Conservation (phyloP, 176 grass and related monocot species). For the Poa annua region DNA sequence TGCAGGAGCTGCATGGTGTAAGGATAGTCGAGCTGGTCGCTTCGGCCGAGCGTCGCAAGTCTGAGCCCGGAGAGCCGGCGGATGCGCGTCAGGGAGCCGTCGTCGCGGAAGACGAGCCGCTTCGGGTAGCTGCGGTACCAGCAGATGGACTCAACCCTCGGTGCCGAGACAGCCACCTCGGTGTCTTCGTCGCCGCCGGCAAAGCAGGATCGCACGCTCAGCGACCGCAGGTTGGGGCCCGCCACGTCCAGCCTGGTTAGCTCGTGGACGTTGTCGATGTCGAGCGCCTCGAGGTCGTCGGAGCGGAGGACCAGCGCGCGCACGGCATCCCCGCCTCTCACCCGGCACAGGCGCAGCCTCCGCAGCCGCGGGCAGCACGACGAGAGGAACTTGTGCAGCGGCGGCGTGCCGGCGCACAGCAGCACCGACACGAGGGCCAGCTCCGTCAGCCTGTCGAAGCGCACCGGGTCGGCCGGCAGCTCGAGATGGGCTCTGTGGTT, state of each 20-base stretch:
- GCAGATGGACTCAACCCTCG: background rate
- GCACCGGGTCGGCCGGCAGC: background rate
- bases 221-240: background rate
- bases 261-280: constrained; percentile 6
- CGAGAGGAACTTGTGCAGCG: constrained; percentile 29
- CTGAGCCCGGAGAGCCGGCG: constrained; percentile 11
- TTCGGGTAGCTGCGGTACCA: constrained; percentile 28
- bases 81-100: constrained; percentile 1
- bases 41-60: background rate
- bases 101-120: background rate
- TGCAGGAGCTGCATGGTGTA: background rate
- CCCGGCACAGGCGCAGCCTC: background rate
- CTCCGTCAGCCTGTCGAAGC: constrained; percentile 21
- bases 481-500: background rate
- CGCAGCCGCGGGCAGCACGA: constrained; percentile 23
- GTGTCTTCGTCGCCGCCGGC: background rate
- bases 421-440: background rate
- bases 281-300: background rate
- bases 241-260: constrained; percentile 5
- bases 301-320: constrained; percentile 18
- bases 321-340: background rate
- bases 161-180: background rate
- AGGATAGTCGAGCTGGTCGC: constrained; percentile 6
- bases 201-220: background rate
- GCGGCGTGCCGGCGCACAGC: background rate